Evolutionary conservation across 192 early-diverging fungal genomes (phyloP), one percentile per base, ranked within the genome.

Genomic region (Backusella circina): DNA sequence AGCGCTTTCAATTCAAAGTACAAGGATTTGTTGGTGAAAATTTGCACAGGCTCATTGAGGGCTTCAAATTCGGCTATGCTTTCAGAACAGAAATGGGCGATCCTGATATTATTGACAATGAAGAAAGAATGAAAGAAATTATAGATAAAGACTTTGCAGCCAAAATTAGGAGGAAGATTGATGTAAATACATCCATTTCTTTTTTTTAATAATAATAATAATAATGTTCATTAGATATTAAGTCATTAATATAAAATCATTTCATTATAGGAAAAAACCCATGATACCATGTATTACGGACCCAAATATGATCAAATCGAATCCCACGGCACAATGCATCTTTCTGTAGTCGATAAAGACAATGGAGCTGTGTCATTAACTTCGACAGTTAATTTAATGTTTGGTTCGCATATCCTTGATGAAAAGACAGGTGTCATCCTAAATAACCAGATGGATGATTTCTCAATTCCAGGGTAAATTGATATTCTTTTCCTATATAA

Each of bases 401-500:
- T 97, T 86, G 97, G 97, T 9, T 91, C 94, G 1, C 90, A 89
- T 57, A 78, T 99, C 28, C 88, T 97, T 88, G 95, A 99, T 80
- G 89, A 88, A 16, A 83, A 73, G 23, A 96, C 95, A 0, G 97
- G 96, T 16, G 84, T 99, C 54, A 92, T 99, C 32, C 84, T 99
- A 47, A 99, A 99, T 79, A 89, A 97, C 77, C 91, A 97, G 77
- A 97, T 97, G 96, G 94, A 97, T 82, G 96, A 99, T 75, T 99
- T 97, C 76, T 93, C 91, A 65, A 93, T 91, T 16, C 90, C 90
- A 38, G 90, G 37, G 69, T 70, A 70, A 47, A 28, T 30, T 5
- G 16, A 47, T 47, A 47, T 47, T 5, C 31, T 9, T 0, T 12
- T 5, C 5, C 12, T 26, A 6, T 30, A 32, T 39, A 12, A 31